These are phyloP conservation scores for Lachnellula subtilissima DNA, from an alignment of 2,329 filamentous ascomycete species.

Conservation along the genomic window DNA sequence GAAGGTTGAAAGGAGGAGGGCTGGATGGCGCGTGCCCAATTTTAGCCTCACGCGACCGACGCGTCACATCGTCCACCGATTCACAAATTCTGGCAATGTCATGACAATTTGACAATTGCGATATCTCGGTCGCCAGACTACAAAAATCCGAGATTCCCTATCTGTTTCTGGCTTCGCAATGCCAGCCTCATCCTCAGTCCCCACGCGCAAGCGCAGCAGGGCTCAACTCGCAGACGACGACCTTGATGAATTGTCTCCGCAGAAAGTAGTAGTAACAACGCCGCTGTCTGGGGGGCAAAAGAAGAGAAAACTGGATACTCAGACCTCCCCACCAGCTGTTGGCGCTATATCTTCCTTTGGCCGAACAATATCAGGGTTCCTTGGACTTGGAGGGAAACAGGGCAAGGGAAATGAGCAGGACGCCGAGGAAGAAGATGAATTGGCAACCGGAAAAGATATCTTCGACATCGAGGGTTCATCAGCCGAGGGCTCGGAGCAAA, in stretches of 20 bases:
- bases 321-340: conserved; percentile 4
- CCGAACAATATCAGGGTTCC: not conserved
- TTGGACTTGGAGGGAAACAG: not conserved
- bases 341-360: not conserved
- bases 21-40: too few species aligned
- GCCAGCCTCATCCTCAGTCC: conserved; percentile 1
- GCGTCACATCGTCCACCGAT: too few species aligned
- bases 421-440: conserved; percentile 5
- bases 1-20: too few species aligned
- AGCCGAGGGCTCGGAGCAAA: conserved; percentile 3
- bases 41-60: too few species aligned
- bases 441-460: conserved; percentile 8
- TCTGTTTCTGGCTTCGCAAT: not conserved
- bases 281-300: conserved; percentile 12
- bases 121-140: not conserved
- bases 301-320: conserved; percentile 13
- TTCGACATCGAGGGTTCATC: conserved; percentile 9
- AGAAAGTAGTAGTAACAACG: conserved; percentile 1
- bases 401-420: conserved; percentile 4
- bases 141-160: not conserved
- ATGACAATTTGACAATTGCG: not conserved
- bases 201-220: conserved; percentile 18
- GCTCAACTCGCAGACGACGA: conserved; percentile 16
- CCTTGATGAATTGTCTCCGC: conserved; percentile 14
- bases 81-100: too few species aligned